phyloP scores from a whole-genome alignment of 1,284 basidiomycete species.

The Rhodotorula sp. region DNA sequence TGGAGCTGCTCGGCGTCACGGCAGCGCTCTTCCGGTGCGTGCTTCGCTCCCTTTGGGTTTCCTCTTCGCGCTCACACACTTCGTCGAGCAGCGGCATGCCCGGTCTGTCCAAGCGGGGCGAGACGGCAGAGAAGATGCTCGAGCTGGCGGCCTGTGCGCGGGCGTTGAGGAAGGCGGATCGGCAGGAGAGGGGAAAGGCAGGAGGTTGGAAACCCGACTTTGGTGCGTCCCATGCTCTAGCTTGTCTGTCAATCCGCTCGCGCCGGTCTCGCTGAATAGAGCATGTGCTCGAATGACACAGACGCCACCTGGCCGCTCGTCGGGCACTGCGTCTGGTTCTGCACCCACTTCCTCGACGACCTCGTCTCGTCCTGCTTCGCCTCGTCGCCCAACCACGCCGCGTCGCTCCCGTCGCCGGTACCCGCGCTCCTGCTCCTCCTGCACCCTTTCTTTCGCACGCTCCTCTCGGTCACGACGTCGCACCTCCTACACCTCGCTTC shows the following conservation, averaged over 20 bases:
- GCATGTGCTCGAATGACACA: background rate
- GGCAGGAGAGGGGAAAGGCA: background rate
- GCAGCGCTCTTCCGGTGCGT: conserved; percentile 12
- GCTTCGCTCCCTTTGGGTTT: background rate
- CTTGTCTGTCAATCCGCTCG: too few species aligned
- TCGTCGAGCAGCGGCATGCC: background rate
- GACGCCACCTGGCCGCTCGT: conserved; percentile 28
- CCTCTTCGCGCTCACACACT: background rate
- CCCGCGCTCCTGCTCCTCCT: conserved; percentile 6
- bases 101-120: background rate
- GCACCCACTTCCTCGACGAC: background rate
- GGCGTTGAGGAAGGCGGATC: conserved; percentile 7
- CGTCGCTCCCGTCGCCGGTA: background rate
- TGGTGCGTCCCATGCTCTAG: background rate
- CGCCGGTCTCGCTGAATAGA: background rate
- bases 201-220: background rate
- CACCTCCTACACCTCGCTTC: conserved; percentile 10
- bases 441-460: conserved; percentile 12
- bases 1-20: conserved; percentile 24
- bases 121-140: background rate
- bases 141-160: conserved; percentile 9
- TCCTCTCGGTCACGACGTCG: background rate
- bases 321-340: conserved; percentile 18
- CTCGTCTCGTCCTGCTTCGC: background rate
- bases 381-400: background rate